phyloP scores from a whole-genome alignment of 176 grass and related monocot genomes.

The Eragrostis nindensis region DNA sequence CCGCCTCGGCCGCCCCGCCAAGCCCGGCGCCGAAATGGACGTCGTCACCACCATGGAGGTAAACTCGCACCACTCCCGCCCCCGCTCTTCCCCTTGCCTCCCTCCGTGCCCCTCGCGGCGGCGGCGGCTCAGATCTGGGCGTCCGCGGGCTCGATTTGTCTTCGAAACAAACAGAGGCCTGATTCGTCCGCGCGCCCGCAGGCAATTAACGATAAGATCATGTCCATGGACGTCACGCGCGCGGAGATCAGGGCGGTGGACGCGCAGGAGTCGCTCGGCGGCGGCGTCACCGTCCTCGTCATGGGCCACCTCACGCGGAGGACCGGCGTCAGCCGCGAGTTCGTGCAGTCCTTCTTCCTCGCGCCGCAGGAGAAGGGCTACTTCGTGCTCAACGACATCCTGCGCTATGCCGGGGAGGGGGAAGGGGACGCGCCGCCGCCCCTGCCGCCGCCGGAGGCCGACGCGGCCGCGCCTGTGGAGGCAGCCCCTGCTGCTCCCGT shows the following conservation, averaged over 20 bases:
- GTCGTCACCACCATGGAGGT: constrained; percentile 82
- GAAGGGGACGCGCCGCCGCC: not conserved
- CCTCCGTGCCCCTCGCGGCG: not conserved
- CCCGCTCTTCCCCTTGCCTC: no score
- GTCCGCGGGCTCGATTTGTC: not conserved
- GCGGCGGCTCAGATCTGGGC: constrained; percentile 48
- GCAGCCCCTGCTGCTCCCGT: not conserved
- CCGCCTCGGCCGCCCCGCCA: constrained; percentile 72
- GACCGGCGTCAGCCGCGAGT: constrained; percentile 60
- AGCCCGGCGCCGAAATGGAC: constrained; percentile 54
- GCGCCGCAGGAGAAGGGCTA: constrained; percentile 94
- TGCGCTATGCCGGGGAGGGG: constrained; percentile 59
- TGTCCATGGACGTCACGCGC: constrained; percentile 78
- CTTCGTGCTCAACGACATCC: constrained; percentile 90
- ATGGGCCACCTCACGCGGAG: constrained; percentile 68
- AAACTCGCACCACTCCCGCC: not conserved
- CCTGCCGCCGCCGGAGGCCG: not conserved
- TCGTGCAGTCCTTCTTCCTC: constrained; percentile 95
- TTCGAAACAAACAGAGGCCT: not conserved
- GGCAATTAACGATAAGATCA: constrained; percentile 92
- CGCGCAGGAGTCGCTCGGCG: constrained; percentile 78
- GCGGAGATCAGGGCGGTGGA: constrained; percentile 92
- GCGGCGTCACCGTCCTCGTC: constrained; percentile 90
- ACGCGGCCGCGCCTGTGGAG: not conserved
- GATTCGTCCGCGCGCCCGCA: not conserved